Conservation (phyloP, 108 stramenopile genomes). For the Skeletonema marinoi region DNA sequence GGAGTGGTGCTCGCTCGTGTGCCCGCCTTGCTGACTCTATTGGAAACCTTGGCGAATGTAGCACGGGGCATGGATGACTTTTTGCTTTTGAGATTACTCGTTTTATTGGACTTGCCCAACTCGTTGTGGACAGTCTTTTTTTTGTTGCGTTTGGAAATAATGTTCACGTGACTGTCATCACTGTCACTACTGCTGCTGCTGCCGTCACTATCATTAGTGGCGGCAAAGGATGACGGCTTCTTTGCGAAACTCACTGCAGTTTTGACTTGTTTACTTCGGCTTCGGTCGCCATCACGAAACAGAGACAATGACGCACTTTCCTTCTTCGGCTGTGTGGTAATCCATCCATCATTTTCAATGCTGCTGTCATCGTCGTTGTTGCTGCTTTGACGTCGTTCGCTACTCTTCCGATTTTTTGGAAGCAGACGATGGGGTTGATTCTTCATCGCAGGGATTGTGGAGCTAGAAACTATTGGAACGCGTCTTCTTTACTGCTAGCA, state of each 20-base stretch:
- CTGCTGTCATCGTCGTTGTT: neutral
- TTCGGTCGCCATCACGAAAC: neutral
- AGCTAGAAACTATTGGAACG: too few relatives aligned
- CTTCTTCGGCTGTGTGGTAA: neutral
- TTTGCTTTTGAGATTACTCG: conserved; percentile 2
- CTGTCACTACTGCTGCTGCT: conserved; percentile 11
- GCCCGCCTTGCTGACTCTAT: neutral
- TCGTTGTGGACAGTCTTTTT: neutral
- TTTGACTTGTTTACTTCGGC: neutral
- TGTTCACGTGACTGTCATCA: neutral
- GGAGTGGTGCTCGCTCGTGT: neutral
- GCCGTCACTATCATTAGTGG: neutral
- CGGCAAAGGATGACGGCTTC: neutral
- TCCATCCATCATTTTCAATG: neutral
- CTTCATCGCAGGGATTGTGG: neutral
- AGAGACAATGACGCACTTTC: neutral
- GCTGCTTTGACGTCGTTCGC: neutral
- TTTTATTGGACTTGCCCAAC: neutral
- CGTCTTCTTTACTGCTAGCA: too few relatives aligned
- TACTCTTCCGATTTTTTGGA: neutral
- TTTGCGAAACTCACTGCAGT: neutral
- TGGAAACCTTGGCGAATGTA: neutral
- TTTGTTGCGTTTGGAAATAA: neutral
- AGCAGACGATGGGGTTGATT: neutral
- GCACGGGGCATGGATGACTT: neutral